phyloP scores from a whole-genome alignment of 208 protist species.

The Angomonas desouzai region DNA sequence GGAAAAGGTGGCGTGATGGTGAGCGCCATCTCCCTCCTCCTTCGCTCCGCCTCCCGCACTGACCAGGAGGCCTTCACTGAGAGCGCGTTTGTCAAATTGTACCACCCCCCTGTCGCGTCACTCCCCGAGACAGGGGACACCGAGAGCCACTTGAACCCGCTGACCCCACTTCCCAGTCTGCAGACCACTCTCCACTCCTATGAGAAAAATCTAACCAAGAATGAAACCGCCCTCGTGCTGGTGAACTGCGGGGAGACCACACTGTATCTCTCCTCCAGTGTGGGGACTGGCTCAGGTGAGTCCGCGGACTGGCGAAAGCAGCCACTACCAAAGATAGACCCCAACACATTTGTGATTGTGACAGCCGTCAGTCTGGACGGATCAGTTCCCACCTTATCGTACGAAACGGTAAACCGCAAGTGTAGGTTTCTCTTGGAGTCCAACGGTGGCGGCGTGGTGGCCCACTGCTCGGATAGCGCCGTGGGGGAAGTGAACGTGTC shows the following conservation, averaged over 20 bases:
- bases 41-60: slow-evolving; percentile 23
- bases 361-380: slow-evolving; percentile 5
- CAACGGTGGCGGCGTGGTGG: not conserved
- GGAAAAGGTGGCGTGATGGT: slow-evolving; percentile 21
- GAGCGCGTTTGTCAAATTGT: slow-evolving; percentile 27
- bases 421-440: slow-evolving; percentile 18
- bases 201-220: not conserved
- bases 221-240: slow-evolving; percentile 9
- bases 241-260: slow-evolving; percentile 28
- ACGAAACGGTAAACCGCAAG: slow-evolving; percentile 33
- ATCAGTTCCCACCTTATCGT: slow-evolving; percentile 18
- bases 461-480: not conserved
- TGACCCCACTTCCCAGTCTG: not conserved
- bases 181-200: not conserved
- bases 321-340: slow-evolving; percentile 20
- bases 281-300: not conserved
- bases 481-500: slow-evolving; percentile 3
- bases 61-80: slow-evolving; percentile 49
- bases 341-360: slow-evolving; percentile 31
- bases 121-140: not conserved
- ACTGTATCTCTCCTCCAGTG: slow-evolving; percentile 10
- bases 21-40: slow-evolving; percentile 34
- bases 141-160: not conserved
- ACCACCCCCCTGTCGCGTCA: slow-evolving; percentile 6
- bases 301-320: slow-evolving; percentile 13